Evolutionary conservation across 2,329 filamentous ascomycete species (phyloP).

Genomic region (Aurifilum marmelostoma): DNA sequence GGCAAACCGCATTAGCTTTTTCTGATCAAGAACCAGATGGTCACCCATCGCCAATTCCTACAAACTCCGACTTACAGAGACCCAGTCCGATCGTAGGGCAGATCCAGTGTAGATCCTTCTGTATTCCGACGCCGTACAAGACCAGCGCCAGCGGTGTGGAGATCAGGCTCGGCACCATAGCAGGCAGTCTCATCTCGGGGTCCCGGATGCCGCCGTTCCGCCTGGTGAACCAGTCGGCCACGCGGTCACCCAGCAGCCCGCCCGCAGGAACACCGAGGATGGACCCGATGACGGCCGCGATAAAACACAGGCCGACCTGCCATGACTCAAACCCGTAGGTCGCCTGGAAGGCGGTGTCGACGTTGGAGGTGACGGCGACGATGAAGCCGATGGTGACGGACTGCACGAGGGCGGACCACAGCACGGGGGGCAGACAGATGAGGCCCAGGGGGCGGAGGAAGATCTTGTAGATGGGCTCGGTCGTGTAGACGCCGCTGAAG

Average conservation of each 20-base stretch:
- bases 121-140: slow-evolving; percentile 52
- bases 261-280: slow-evolving; percentile 54
- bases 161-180: slow-evolving; percentile 53
- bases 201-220: slow-evolving; percentile 60
- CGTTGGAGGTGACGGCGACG: slow-evolving; percentile 58
- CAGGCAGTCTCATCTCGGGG: slow-evolving; percentile 63
- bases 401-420: slow-evolving; percentile 59
- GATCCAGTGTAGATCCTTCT: slow-evolving; percentile 56
- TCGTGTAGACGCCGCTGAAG: slow-evolving; percentile 47
- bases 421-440: slow-evolving; percentile 53
- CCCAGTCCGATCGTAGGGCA: slow-evolving; percentile 58
- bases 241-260: slow-evolving; percentile 50
- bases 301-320: slow-evolving; percentile 55
- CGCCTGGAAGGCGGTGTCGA: slow-evolving; percentile 45
- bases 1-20: neutral
- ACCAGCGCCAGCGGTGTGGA: slow-evolving; percentile 51
- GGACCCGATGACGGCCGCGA: slow-evolving; percentile 52
- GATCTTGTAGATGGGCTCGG: slow-evolving; percentile 52
- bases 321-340: slow-evolving; percentile 50
- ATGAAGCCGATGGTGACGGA: slow-evolving; percentile 60
- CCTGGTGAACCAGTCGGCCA: slow-evolving; percentile 53
- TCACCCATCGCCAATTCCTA: too few relatives aligned
- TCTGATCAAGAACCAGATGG: too few relatives aligned
- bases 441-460: slow-evolving; percentile 54
- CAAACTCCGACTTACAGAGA: slow-evolving; percentile 53